Base-by-base conservation (phyloP, 2,329 filamentous ascomycete genomes). In the Aaosphaeria pasadenensis region DNA sequence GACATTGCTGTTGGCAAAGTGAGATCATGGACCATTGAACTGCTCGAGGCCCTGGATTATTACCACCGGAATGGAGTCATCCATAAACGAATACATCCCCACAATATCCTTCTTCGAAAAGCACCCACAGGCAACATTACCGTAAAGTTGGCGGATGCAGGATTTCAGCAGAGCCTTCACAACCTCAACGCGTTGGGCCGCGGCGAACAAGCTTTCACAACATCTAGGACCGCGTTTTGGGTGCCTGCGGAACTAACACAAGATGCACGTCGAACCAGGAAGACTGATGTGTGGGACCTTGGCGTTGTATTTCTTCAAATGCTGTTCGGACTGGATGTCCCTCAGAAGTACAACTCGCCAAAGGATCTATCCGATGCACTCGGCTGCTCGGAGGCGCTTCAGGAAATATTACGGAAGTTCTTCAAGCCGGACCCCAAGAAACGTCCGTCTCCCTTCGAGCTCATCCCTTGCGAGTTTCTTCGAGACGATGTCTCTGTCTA, bases 281-380 rank as follows among this genome's bases (percentile, higher is more conserved):
- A 96, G 67, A 89, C 90, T 0, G 94, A 97, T 66, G 83, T 97
- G 6, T 99, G 94, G 94, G 89, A 96, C 56, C 84, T 99, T 60
- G 94, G 94, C 4, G 83, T 96, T 30, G 82, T 96, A 5, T 88
- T 96, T 58, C 71, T 96, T 36, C 92, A 99, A 67, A 96, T 97
- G 90, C 81, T 94, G 4, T 92, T 96, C 66, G 94, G 94, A 2
- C 77, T 90, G 32, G 84, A 90, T 55, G 82, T 90, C 5, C 77
- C 87, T 13, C 79, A 86, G 50, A 87, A 85, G 49, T 92, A 94
- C 67, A 85, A 85, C 11, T 95, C 90, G 0, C 91, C 92, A 1
- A 82, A 81, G 48, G 82, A 84, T 39, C 72, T 96, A 44, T 85
- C 89, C 64, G 84, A 86, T 9, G 83, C 84, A 1, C 72, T 91